Conservation (phyloP, 2,329 filamentous ascomycete species). For the Sordariomycetes sp. region DNA sequence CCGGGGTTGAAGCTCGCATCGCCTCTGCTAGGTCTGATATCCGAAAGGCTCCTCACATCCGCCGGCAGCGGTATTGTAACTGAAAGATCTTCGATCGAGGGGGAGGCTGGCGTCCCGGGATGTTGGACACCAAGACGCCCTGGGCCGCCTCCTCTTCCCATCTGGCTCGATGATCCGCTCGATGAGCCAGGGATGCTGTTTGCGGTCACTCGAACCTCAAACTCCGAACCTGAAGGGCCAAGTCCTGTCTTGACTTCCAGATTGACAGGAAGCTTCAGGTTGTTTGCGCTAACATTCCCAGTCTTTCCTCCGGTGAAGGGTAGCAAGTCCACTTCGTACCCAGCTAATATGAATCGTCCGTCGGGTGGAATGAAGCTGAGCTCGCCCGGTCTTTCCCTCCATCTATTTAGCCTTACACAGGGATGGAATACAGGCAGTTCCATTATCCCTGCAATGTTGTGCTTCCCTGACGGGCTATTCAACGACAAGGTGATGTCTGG, state of each 20-base stretch:
- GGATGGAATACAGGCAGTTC: slow-evolving; percentile 93
- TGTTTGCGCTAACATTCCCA: slow-evolving; percentile 45
- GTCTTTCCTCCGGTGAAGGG: slow-evolving; percentile 55
- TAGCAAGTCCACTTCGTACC: slow-evolving; percentile 87
- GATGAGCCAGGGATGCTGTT: slow-evolving; percentile 49
- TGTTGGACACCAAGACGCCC: slow-evolving; percentile 29
- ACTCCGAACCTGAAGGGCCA: slow-evolving; percentile 68
- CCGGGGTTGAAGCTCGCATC: slow-evolving; percentile 75
- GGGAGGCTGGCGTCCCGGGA: slow-evolving; percentile 46
- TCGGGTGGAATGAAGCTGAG: slow-evolving; percentile 96
- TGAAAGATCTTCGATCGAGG: slow-evolving; percentile 64
- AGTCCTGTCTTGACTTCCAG: slow-evolving; percentile 76
- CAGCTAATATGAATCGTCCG: slow-evolving; percentile 84
- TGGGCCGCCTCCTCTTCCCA: slow-evolving; percentile 32
- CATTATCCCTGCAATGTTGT: slow-evolving; percentile 64
- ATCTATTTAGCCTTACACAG: slow-evolving; percentile 81
- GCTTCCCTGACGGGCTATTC: slow-evolving; percentile 71
- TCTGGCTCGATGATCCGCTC: slow-evolving; percentile 20
- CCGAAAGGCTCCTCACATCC: slow-evolving; percentile 72
- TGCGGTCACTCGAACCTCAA: slow-evolving; percentile 73
- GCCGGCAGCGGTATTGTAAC: slow-evolving; percentile 72
- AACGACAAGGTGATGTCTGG: slow-evolving; percentile 81
- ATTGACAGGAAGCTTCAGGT: slow-evolving; percentile 71
- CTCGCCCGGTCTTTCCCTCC: slow-evolving; percentile 82
- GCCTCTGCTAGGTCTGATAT: slow-evolving; percentile 71